A percentile compares a stretch with the other conserved stretches of the same genome.
Evolutionary conservation across 2,329 filamentous ascomycete species (phyloP).

Genomic region (Aspergillus transmontanensis): DNA sequence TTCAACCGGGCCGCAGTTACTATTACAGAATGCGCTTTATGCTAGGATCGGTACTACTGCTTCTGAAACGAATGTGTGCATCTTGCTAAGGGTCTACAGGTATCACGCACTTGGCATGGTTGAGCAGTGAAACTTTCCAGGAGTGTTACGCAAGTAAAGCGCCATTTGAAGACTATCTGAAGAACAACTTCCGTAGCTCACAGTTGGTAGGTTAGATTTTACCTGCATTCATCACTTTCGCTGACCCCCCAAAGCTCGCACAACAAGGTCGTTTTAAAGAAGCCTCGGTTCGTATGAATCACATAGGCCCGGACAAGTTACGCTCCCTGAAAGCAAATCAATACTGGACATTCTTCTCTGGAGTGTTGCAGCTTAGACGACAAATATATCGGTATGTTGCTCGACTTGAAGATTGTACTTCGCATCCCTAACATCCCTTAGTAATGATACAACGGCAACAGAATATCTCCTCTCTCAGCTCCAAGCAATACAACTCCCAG

Average conservation of each 20-base stretch:
- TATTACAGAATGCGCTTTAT: constrained; percentile 74
- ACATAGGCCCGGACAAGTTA: constrained; percentile 62
- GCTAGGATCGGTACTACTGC: constrained; percentile 67
- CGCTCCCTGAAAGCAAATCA: constrained; percentile 78
- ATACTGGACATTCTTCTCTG: constrained; percentile 46
- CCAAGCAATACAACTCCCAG: constrained; percentile 53
- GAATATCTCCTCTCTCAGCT: constrained; percentile 61
- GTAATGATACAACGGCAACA: constrained; percentile 60
- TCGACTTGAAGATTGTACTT: neutral
- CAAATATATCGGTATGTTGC: constrained; percentile 44
- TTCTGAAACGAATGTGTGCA: neutral
- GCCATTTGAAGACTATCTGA: constrained; percentile 77
- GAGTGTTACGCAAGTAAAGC: constrained; percentile 67
- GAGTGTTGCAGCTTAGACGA: constrained; percentile 45
- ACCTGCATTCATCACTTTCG: neutral
- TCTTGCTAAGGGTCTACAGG: constrained; percentile 40
- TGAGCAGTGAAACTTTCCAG: constrained; percentile 71
- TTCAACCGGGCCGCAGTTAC: constrained; percentile 72
- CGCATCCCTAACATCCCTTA: constrained; percentile 31
- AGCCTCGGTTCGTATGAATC: constrained; percentile 63
- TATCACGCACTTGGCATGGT: constrained; percentile 56
- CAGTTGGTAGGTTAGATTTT: constrained; percentile 51
- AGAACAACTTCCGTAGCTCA: constrained; percentile 71
- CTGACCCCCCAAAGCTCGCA: constrained; percentile 47
- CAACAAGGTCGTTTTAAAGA: constrained; percentile 71